Conservation (phyloP, 2,329 filamentous ascomycete species). For the Phoma sp. region DNA sequence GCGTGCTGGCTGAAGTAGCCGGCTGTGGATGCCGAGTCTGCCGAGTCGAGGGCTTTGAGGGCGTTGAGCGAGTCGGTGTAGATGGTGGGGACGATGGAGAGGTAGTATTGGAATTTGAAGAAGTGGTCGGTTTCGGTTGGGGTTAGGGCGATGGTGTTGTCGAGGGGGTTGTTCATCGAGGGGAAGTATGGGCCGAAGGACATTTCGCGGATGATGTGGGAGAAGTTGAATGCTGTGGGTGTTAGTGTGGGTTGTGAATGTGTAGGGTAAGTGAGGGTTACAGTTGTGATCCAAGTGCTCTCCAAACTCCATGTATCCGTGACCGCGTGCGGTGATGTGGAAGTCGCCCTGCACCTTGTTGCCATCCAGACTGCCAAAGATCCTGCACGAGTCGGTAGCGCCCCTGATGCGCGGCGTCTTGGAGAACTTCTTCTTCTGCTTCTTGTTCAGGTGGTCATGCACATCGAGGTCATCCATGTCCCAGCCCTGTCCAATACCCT, state of each 20-base stretch:
- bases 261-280: constrained; percentile 56
- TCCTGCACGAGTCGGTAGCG: constrained; percentile 77
- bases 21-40: constrained; percentile 46
- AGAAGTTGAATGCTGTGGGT: constrained; percentile 88
- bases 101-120: constrained; percentile 97
- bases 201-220: constrained; percentile 92
- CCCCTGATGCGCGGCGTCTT: constrained; percentile 75
- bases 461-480: constrained; percentile 87
- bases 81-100: constrained; percentile 92
- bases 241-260: neutral
- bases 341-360: constrained; percentile 99
- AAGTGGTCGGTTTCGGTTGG: constrained; percentile 78
- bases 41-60: constrained; percentile 57
- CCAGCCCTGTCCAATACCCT: constrained; percentile 61
- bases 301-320: constrained; percentile 87
- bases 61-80: constrained; percentile 67
- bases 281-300: constrained; percentile 81
- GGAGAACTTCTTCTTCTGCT: constrained; percentile 70
- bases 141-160: constrained; percentile 88
- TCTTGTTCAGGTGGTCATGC: constrained; percentile 83
- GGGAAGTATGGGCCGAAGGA: constrained; percentile 98
- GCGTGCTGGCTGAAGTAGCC: constrained; percentile 57
- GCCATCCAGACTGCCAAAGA: constrained; percentile 87
- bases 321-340: constrained; percentile 92
- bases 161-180: constrained; percentile 89